Evolutionary conservation across 768 basidiomycete genomes (phyloP), one percentile per base, ranked within the genome.

Genomic region (Boletus edulis): DNA sequence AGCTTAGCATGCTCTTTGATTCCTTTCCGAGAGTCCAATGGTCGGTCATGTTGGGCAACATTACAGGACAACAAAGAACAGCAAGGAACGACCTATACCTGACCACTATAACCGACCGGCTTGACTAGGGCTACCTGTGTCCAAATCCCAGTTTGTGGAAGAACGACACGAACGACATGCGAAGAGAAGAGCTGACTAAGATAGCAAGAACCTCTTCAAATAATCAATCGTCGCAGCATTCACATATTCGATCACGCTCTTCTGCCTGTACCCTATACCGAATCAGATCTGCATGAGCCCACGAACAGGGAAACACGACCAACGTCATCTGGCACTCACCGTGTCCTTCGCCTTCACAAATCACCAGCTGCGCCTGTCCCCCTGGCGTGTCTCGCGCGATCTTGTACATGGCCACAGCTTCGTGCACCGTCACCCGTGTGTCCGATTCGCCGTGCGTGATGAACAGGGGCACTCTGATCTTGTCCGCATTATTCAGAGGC

Each of bases 361-460:
- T 67, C 52, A 75, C 71, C 51, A 77, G 49, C 46, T 76, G 76
- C 6, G 67, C 63, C 37, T 66, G 63, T 40, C 70, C 66, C 31
- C 60, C 69, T 3, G 41, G 54, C 8, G 29, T 55, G 27, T 62
- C 55, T 18, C 55, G 50, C 15, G 73, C 68, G 20, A 68, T 71
- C 45, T 71, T 64, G 60, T 63, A 77, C 75, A 77, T 71, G 31
- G 62, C 56, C 15, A 73, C 60, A 1, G 76, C 74, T 56, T 77
- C 75, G 4, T 73, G 70, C 13, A 77, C 67, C 3, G 74, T 67
- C 11, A 78, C 70, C 15, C 76, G 67, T 14, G 65, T 70, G 59
- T 78, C 76, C 9, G 64, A 72, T 43, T 78, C 76, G 11, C 76
- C 76, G 34, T 77, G 76, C 18, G 76, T 73, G 50, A 78, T 75